These are phyloP conservation scores for Pisolithus tinctorius DNA, from an alignment of 768 basidiomycete species.

Conservation along the genomic window DNA sequence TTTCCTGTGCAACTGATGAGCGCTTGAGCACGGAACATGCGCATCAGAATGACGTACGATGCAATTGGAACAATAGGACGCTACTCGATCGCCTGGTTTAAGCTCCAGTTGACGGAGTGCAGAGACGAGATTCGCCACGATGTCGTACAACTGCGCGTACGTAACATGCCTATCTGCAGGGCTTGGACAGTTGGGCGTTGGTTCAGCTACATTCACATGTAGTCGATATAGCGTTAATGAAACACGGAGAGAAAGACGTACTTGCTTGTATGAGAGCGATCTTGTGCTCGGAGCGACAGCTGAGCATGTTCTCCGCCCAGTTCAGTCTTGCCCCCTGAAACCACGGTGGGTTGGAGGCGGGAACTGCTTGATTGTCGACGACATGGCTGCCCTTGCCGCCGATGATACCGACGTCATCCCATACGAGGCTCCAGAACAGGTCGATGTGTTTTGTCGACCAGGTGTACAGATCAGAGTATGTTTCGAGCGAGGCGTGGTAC, in stretches of 20 bases:
- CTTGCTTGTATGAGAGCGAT: constrained; percentile 65
- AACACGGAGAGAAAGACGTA: constrained; percentile 31
- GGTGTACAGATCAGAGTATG: constrained; percentile 58
- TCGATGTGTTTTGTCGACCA: constrained; percentile 61
- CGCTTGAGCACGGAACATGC: constrained; percentile 1
- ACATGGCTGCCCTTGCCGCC: constrained; percentile 57
- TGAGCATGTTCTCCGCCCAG: constrained; percentile 79
- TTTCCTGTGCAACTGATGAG: constrained; percentile 42
- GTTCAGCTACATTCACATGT: constrained; percentile 43
- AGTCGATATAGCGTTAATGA: constrained; percentile 8
- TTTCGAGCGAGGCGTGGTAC: constrained; percentile 36
- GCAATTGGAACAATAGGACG: constrained; percentile 74
- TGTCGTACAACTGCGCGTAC: constrained; percentile 51
- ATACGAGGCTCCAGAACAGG: constrained; percentile 66
- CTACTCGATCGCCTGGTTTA: constrained; percentile 63
- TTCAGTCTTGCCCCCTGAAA: constrained; percentile 62
- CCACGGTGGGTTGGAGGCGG: constrained; percentile 64
- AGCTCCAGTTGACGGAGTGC: constrained; percentile 47
- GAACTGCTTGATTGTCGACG: constrained; percentile 47
- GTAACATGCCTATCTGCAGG: constrained; percentile 41
- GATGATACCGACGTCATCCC: constrained; percentile 59
- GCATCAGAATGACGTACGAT: constrained; percentile 43
- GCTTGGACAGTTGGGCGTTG: constrained; percentile 40
- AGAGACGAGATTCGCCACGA: constrained; percentile 52
- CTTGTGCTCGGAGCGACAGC: constrained; percentile 48